Evolutionary conservation across 2,329 filamentous ascomycete genomes (phyloP).

Genomic region (Pestalotiopsis sp.): DNA sequence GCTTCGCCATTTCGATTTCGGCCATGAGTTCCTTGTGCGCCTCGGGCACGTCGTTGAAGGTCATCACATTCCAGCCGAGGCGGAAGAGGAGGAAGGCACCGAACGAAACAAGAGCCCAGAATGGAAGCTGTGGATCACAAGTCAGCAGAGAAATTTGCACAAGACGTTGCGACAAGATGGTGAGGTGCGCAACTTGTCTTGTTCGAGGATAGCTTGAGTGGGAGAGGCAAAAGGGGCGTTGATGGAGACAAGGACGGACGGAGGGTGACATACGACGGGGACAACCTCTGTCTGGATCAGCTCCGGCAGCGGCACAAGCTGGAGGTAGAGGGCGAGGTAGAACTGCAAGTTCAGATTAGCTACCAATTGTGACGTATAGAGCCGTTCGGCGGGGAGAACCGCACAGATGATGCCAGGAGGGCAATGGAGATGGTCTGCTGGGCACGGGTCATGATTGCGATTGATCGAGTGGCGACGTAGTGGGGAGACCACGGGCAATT

Average conservation of each 20-base stretch:
- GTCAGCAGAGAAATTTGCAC: background rate
- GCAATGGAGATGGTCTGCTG: constrained; percentile 88
- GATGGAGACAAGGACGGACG: background rate
- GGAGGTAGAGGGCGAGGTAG: constrained; percentile 84
- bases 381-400: constrained; percentile 27
- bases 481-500: background rate
- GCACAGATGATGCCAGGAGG: constrained; percentile 85
- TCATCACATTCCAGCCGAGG: constrained; percentile 89
- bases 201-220: too few species aligned
- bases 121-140: constrained; percentile 70
- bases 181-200: too few species aligned
- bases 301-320: constrained; percentile 78
- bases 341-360: constrained; percentile 55
- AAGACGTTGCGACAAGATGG: too few species aligned
- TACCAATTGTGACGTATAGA: background rate
- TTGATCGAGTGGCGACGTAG: background rate
- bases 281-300: constrained; percentile 83
- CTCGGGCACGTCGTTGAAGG: constrained; percentile 93
- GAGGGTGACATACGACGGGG: constrained; percentile 71
- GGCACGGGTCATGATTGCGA: constrained; percentile 81
- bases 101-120: constrained; percentile 90
- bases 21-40: constrained; percentile 87
- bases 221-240: background rate
- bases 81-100: constrained; percentile 91
- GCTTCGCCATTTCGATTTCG: constrained; percentile 79